Evolutionary conservation across 164 flowering plant genomes (phyloP).

Genomic region (Stephania cephalantha): DNA sequence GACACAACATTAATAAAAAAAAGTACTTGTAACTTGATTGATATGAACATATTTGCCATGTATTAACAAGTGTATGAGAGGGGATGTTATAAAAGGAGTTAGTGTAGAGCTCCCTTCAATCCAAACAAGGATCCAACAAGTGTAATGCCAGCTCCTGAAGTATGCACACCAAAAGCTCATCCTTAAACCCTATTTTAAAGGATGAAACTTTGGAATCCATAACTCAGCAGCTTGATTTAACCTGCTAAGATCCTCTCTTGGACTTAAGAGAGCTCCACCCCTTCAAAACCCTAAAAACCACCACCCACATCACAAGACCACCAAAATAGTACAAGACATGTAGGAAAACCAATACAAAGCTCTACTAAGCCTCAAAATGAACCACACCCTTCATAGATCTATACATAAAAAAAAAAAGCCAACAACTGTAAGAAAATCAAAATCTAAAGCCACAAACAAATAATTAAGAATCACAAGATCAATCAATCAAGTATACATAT

Average conservation of each 20-base stretch:
- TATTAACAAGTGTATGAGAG: too few species aligned
- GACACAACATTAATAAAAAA: too few species aligned
- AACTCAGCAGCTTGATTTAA: constrained; percentile 23
- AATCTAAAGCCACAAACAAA: neutral
- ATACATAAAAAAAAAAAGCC: neutral
- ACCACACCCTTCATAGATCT: neutral
- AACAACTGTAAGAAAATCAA: too few species aligned
- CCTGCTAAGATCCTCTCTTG: constrained; percentile 14
- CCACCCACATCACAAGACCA: neutral
- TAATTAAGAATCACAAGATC: too few species aligned
- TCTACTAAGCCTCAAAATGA: neutral
- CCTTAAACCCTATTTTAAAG: constrained; percentile 6
- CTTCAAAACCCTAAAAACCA: neutral
- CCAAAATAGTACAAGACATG: neutral
- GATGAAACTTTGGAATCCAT: constrained; percentile 29
- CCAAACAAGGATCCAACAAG: constrained; percentile 29
- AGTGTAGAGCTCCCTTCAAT: constrained; percentile 42
- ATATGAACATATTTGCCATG: too few species aligned
- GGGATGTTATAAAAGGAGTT: neutral
- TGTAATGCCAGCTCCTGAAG: constrained; percentile 26
- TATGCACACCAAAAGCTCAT: constrained; percentile 36
- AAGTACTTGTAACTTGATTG: too few species aligned
- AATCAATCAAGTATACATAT: too few species aligned
- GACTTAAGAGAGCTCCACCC: constrained; percentile 17
- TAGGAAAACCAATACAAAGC: neutral